Evolutionary conservation across 495 filamentous ascomycete species (phyloP), one percentile per base, ranked within the genome.

Genomic region (Penicillium simplicissimum): DNA sequence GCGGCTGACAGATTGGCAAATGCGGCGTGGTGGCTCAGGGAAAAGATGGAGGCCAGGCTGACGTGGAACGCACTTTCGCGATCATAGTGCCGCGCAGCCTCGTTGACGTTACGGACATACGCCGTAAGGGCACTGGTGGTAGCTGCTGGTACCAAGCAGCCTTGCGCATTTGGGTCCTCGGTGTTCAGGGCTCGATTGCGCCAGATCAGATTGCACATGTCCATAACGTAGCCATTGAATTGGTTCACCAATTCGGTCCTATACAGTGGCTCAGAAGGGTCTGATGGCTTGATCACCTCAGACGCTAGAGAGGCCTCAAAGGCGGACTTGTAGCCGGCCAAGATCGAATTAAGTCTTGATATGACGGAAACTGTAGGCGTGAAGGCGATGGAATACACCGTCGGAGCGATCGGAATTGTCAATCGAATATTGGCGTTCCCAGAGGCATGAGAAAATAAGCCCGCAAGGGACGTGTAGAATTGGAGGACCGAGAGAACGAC

Each of bases 171-270:
- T 13, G 80, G 71, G 61, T 95, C 90, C 10, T 83, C 77, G 2
- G 73, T 75, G 43, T 86, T 85, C 35, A 97, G 86, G 0, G 89
- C 92, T 14, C 88, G 87, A 21, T 86, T 87, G 19, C 90, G 84
- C 91, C 93, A 96, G 14, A 96, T 65, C 48, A 90, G 84, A 67
- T 97, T 96, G 77, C 90, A 95, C 42, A 92, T 82, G 67, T 97
- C 93, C 89, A 95, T 95, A 34, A 96, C 81, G 67, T 88, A 92
- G 9, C 88, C 89, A 71, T 97, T 97, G 76, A 95, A 94, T 21
- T 83, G 79, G 43, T 85, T 81, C 55, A 92, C 77, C 4, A 78
- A 52, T 3, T 84, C 65, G 82, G 85, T 63, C 74, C 75, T 51
- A 73, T 80, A 63, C 76, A 83, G 60, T 76, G 82, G 52, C 59